Conservation (phyloP, 306 rosid species). For the Fragaria iinumae region DNA sequence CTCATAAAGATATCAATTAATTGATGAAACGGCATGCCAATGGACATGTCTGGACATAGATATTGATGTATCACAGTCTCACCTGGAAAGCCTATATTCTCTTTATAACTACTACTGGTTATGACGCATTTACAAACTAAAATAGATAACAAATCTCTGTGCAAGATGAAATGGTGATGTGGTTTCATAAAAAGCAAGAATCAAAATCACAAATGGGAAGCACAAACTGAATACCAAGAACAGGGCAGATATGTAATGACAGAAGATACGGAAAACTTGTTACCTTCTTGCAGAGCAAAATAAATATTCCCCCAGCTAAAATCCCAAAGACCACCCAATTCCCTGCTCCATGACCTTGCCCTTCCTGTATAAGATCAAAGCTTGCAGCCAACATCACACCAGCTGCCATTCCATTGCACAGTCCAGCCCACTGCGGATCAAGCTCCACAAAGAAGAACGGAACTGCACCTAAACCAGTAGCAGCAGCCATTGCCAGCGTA, state of each 20-base stretch:
- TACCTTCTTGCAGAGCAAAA: conserved; percentile 93
- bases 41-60: neutral
- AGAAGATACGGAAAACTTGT: conserved; percentile 19
- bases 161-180: conserved; percentile 14
- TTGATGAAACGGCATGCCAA: neutral
- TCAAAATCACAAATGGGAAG: neutral
- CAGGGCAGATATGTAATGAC: neutral
- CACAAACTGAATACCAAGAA: conserved; percentile 9
- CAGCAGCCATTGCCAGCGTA: conserved; percentile 98
- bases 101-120: neutral
- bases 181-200: neutral
- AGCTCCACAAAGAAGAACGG: conserved; percentile 99
- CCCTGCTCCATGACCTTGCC: conserved; percentile 84
- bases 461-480: conserved; percentile 95
- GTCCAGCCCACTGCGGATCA: conserved; percentile 96
- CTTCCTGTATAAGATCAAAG: conserved; percentile 91
- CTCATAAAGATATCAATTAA: neutral
- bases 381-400: conserved; percentile 99
- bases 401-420: conserved; percentile 99
- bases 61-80: neutral
- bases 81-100: neutral
- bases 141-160: conserved; percentile 5
- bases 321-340: conserved; percentile 92
- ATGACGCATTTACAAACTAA: neutral
- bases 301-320: conserved; percentile 85